Evolutionary conservation across 768 basidiomycete species (phyloP).

Genomic region (Lanmaoa rubissima): DNA sequence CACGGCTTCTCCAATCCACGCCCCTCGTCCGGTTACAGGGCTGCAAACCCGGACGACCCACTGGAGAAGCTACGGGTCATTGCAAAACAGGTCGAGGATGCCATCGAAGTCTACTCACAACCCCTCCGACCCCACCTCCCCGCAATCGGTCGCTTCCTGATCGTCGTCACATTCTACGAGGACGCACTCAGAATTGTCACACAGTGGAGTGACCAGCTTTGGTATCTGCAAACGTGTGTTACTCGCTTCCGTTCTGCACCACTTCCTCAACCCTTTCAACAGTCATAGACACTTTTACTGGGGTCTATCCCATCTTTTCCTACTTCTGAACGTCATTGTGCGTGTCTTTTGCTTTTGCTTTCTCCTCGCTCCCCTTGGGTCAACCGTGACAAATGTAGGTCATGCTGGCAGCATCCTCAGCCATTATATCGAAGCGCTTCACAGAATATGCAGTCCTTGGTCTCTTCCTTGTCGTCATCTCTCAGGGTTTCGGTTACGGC

Average conservation of each 20-base stretch:
- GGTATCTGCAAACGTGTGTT: conserved; percentile 93
- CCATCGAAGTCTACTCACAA: conserved; percentile 88
- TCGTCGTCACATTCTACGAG: conserved; percentile 97
- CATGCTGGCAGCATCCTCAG: conserved; percentile 83
- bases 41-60: conserved; percentile 80
- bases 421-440: conserved; percentile 83
- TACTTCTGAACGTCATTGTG: conserved; percentile 87
- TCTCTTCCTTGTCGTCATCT: conserved; percentile 85
- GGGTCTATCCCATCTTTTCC: conserved; percentile 93
- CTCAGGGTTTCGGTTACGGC: conserved; percentile 98
- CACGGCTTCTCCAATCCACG: conserved; percentile 77
- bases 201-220: conserved; percentile 96
- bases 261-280: conserved; percentile 9
- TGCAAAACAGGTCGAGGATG: conserved; percentile 82
- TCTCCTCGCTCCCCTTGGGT: background rate
- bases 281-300: conserved; percentile 96
- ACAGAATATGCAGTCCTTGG: conserved; percentile 89
- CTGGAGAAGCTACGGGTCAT: conserved; percentile 71
- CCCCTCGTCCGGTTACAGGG: conserved; percentile 67
- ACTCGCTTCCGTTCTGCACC: background rate
- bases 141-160: conserved; percentile 91
- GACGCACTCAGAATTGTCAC: conserved; percentile 91
- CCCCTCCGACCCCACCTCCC: conserved; percentile 94
- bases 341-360: conserved; percentile 32
- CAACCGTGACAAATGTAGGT: conserved; percentile 46